Evolutionary conservation across 306 rosid species (phyloP).

Genomic region (peach (Prunus persica)): DNA sequence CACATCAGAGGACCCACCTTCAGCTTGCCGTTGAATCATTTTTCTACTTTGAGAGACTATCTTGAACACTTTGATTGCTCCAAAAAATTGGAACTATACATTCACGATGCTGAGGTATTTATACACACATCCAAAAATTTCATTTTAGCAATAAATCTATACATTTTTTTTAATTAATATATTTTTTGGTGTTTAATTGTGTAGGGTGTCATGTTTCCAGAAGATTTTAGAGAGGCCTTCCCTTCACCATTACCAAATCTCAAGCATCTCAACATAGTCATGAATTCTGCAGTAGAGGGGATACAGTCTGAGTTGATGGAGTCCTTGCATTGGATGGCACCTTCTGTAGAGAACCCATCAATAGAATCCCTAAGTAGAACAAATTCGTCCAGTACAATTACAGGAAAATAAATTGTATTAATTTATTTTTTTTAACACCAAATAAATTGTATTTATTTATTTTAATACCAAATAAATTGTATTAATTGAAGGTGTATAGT

Average conservation of each 20-base stretch:
- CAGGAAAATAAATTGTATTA: no score
- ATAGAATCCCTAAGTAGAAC: not conserved
- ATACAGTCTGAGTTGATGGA: not conserved
- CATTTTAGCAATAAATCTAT: no score
- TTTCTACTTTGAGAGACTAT: not conserved
- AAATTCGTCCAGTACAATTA: no score
- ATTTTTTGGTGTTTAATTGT: no score
- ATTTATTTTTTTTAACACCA: no score
- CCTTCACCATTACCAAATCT: not conserved
- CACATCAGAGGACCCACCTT: not conserved
- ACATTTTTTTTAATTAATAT: no score
- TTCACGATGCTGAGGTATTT: not conserved
- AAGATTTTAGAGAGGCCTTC: not conserved
- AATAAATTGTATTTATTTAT: no score
- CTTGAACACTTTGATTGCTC: no score
- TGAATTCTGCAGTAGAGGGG: not conserved
- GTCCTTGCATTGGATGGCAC: not conserved
- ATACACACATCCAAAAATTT: no score
- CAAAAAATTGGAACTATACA: no score
- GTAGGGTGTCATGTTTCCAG: not conserved
- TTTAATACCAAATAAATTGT: no score
- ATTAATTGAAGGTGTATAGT: no score
- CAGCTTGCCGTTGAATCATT: not conserved
- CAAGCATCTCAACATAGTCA: not conserved
- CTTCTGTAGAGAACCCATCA: not conserved